phyloP scores from a whole-genome alignment of 73 alveolate species.

The Paramecium octaurelia region DNA sequence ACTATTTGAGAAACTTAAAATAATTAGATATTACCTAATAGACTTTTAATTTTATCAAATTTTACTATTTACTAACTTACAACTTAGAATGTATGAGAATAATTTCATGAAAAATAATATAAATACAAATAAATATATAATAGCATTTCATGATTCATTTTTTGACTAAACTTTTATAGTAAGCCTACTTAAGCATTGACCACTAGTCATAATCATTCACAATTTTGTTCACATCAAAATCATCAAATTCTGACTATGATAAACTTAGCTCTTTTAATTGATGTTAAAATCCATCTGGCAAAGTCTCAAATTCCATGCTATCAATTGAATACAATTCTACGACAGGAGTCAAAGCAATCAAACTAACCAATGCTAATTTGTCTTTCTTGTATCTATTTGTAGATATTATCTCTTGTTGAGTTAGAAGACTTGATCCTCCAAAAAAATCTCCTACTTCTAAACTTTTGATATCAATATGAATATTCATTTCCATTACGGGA shows the following conservation, averaged over 20 bases:
- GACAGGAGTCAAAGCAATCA: neutral
- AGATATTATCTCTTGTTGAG: neutral
- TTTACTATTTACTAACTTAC: neutral
- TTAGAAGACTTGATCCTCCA: neutral
- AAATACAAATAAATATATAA: neutral
- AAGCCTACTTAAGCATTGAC: neutral
- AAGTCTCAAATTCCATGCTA: neutral
- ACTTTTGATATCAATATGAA: neutral
- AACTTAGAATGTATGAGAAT: neutral
- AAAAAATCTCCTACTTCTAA: neutral
- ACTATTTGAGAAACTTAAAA: neutral
- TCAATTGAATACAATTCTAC: neutral
- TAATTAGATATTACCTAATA: neutral
- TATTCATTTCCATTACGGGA: neutral
- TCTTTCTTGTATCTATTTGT: neutral
- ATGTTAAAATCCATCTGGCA: neutral
- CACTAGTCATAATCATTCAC: neutral
- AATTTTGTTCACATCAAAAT: neutral
- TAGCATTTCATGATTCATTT: neutral
- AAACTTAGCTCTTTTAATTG: neutral
- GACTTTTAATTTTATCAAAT: neutral
- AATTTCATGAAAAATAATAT: neutral
- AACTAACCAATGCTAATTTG: neutral
- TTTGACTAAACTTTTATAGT: neutral
- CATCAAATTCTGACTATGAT: neutral